Percentiles rank a stretch among this genome's conserved stretches.
These are phyloP conservation scores for Annulohypoxylon nitens DNA, from an alignment of 495 filamentous ascomycete genomes.

Conservation along the genomic window DNA sequence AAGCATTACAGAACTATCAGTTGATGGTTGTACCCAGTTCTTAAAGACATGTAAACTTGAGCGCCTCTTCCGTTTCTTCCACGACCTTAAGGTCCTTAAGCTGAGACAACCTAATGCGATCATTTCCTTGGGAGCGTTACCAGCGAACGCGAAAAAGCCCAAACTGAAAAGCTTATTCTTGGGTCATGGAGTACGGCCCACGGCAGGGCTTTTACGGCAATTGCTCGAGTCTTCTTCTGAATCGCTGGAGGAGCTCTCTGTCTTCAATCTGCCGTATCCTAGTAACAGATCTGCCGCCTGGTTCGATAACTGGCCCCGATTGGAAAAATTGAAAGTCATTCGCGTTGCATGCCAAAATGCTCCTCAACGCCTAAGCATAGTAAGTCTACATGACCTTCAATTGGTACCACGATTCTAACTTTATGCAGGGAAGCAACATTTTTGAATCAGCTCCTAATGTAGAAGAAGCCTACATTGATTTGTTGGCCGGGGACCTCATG, in stretches of 20 bases:
- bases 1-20: conserved; percentile 33
- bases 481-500: not conserved
- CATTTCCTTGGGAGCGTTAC: not conserved
- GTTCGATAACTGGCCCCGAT: conserved; percentile 36
- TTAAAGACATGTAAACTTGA: conserved; percentile 1
- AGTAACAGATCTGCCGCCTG: not conserved
- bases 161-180: conserved; percentile 35
- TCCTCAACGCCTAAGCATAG: not conserved
- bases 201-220: conserved; percentile 7
- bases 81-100: conserved; percentile 36
- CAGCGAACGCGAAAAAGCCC: not conserved
- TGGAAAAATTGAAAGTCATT: conserved; percentile 38
- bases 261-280: conserved; percentile 28
- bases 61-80: conserved; percentile 8
- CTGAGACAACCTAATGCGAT: conserved; percentile 11
- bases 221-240: conserved; percentile 30
- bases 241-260: conserved; percentile 43
- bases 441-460: conserved; percentile 38
- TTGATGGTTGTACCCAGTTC: conserved; percentile 22
- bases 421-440: conserved; percentile 14
- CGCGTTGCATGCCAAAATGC: conserved; percentile 12
- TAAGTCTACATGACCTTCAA: conserved; percentile 18
- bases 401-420: conserved; percentile 25
- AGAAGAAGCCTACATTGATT: conserved; percentile 44
- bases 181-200: conserved; percentile 14